Base-by-base conservation (phyloP, 441 rosid species). In the Iberis amara region DNA sequence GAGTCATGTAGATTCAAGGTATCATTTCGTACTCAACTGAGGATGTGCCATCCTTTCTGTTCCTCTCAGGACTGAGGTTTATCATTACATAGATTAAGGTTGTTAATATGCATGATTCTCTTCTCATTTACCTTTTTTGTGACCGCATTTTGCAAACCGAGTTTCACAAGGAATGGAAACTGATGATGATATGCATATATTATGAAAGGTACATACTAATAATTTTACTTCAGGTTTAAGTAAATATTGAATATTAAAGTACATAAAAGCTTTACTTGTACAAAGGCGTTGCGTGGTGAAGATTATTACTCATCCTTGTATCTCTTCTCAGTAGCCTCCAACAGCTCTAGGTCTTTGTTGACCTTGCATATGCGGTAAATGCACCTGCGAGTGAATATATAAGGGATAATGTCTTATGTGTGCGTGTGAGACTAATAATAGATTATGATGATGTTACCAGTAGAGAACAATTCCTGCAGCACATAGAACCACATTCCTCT, bases 1-100 rank as follows among this genome's bases (percentile, higher is more conserved):
- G 77, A 83, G 84, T 70, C 75, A 71, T 41, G 95, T 89, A 49
- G 96, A 89, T 53, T 75, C 89, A 1, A 83, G 95, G 86, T 85
- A 89, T 68, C 89, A 74, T 62, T 89, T 85, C 30, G 94, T 81
- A 53, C 40, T 69, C 36, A 83, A 81, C 64, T 91, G 73, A n/a
- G n/a, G n/a, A n/a, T n/a, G n/a, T n/a, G n/a, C n/a, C n/a, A n/a
- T n/a, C n/a, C n/a, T n/a, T n/a, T n/a, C n/a, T n/a, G n/a, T n/a
- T n/a, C n/a, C n/a, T n/a, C n/a, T n/a, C n/a, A n/a, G n/a, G n/a
- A n/a, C n/a, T n/a, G n/a, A n/a, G n/a, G n/a, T n/a, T n/a, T n/a
- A n/a, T n/a, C n/a, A n/a, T n/a, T n/a, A n/a, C n/a, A n/a, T n/a
- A n/a, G n/a, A n/a, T n/a, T n/a, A n/a, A n/a, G n/a, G n/a, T n/a